These are phyloP conservation scores for Ophiostoma sp. DNA, from an alignment of 2,329 filamentous ascomycete species.

Conservation along the genomic window DNA sequence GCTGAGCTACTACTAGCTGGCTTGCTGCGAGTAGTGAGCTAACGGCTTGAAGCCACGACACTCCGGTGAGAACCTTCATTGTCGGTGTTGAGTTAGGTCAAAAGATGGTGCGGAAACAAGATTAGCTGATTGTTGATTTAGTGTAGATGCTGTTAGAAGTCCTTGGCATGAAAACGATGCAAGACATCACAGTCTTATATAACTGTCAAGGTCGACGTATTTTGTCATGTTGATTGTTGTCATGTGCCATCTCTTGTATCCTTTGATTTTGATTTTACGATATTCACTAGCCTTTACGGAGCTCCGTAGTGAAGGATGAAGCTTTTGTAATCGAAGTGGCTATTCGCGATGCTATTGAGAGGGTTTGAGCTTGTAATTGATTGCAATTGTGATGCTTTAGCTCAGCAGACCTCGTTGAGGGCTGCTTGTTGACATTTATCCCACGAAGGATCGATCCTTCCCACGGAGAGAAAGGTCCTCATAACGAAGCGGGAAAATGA, in stretches of 20 bases:
- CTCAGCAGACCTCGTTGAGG: background rate
- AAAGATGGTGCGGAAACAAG: background rate
- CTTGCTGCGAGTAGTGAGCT: background rate
- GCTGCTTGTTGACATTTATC: background rate
- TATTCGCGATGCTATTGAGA: background rate
- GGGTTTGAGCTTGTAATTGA: constrained; percentile 13
- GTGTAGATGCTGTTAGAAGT: background rate
- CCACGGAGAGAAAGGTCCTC: background rate
- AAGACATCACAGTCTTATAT: background rate
- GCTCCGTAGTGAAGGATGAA: background rate
- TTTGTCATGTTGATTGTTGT: background rate
- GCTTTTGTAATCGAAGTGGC: background rate
- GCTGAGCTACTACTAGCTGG: background rate
- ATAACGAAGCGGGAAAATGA: background rate
- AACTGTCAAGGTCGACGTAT: background rate
- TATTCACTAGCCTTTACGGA: background rate
- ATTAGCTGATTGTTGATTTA: background rate
- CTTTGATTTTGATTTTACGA: background rate
- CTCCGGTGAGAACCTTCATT: background rate
- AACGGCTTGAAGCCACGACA: background rate
- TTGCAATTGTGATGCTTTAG: background rate
- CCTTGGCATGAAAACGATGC: background rate
- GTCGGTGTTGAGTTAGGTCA: background rate
- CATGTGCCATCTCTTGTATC: background rate
- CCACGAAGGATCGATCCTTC: background rate